Percentiles rank a stretch among this genome's conserved stretches.
Conservation (phyloP, 495 filamentous ascomycete species). For the Xylaria scruposa region DNA sequence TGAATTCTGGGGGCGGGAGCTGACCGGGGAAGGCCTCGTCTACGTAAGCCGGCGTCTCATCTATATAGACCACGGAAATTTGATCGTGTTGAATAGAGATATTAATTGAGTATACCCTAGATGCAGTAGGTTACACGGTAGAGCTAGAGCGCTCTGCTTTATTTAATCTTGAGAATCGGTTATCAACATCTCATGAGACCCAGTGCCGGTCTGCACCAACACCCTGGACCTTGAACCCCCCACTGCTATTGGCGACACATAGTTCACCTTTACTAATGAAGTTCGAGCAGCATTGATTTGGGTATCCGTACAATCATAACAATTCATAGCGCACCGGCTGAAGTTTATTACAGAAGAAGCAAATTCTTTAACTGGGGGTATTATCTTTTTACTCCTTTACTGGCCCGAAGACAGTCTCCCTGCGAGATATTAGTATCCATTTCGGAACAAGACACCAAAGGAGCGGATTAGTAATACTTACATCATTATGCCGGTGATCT, state of each 20-base stretch:
- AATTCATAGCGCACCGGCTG: conserved; percentile 26
- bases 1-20: neutral
- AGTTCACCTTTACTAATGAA: neutral
- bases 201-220: neutral
- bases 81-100: neutral
- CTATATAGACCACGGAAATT: neutral
- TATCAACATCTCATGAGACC: neutral
- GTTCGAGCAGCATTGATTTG: conserved; percentile 15
- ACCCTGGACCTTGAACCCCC: neutral
- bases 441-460: too few species aligned
- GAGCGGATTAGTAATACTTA: conserved; percentile 1
- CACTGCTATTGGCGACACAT: neutral
- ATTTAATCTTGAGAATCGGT: neutral
- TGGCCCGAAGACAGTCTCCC: conserved; percentile 28
- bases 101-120: neutral
- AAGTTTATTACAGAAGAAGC: conserved; percentile 24
- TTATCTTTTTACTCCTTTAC: conserved; percentile 25
- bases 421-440: conserved; percentile 7
- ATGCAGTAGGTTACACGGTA: neutral
- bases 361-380: conserved; percentile 26
- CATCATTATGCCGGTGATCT: conserved; percentile 92
- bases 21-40: neutral
- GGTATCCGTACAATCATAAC: conserved; percentile 31
- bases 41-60: neutral
- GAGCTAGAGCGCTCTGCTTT: neutral